Evolutionary conservation across 2,329 filamentous ascomycete genomes (phyloP).

Genomic region (Colletotrichum camelliae): DNA sequence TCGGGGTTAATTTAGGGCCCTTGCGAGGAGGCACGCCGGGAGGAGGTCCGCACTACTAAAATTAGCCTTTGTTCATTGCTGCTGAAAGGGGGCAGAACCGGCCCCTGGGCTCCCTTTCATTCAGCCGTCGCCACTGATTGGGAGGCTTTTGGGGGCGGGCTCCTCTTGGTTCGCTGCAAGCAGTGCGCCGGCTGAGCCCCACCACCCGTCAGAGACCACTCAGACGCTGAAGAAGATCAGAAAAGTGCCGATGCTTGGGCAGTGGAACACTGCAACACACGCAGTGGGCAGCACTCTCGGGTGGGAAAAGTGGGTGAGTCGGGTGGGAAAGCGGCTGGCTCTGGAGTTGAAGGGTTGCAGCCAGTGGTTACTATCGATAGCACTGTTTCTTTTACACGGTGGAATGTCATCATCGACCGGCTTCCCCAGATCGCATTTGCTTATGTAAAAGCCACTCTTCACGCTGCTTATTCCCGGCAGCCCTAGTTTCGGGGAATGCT

Average conservation of each 20-base stretch:
- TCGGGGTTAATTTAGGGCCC: not conserved
- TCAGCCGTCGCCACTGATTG: not conserved
- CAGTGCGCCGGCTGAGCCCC: not conserved
- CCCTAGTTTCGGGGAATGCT: not conserved
- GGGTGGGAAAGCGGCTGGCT: not conserved
- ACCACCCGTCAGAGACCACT: not conserved
- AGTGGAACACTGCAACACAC: not conserved
- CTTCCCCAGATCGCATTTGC: constrained; percentile 10
- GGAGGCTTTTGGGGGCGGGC: not conserved
- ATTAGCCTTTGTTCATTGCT: constrained; percentile 4
- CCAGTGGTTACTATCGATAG: not conserved
- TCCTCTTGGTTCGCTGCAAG: not conserved
- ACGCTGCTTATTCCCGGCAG: not conserved
- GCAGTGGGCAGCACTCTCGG: not conserved
- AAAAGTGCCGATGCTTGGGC: not conserved
- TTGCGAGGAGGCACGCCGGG: not conserved
- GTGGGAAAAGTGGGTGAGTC: not conserved
- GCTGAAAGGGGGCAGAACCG: not conserved
- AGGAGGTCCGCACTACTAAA: not conserved
- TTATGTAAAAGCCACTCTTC: not conserved
- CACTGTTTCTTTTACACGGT: not conserved
- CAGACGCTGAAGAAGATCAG: not conserved
- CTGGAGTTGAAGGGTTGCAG: not conserved
- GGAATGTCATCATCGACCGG: constrained; percentile 1
- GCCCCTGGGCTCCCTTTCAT: not conserved